Percentiles rank a stretch among this genome's conserved stretches.
These are phyloP conservation scores for Moelleriella libera DNA, from an alignment of 2,329 filamentous ascomycete genomes.

Conservation along the genomic window DNA sequence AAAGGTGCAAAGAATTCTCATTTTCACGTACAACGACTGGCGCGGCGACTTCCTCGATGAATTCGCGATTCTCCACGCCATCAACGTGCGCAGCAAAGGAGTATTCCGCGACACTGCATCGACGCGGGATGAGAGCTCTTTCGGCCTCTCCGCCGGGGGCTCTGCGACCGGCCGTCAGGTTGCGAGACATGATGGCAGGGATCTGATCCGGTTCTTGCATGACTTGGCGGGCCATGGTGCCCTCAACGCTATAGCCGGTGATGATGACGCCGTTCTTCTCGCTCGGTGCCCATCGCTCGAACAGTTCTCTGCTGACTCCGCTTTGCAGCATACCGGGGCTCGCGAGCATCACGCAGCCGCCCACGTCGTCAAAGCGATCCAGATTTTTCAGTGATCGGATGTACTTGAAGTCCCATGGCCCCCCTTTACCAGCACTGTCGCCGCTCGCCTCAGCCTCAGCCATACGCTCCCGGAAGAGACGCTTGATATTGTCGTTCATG, in stretches of 20 bases:
- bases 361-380: slow-evolving; percentile 91
- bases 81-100: slow-evolving; percentile 96
- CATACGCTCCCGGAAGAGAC: slow-evolving; percentile 84
- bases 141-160: slow-evolving; percentile 58
- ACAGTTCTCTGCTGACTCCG: slow-evolving; percentile 79
- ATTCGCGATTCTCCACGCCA: slow-evolving; percentile 87
- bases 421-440: slow-evolving; percentile 60
- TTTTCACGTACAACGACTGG: slow-evolving; percentile 65
- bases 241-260: slow-evolving; percentile 95
- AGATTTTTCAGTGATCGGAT: slow-evolving; percentile 85
- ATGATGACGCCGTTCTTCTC: slow-evolving; percentile 97
- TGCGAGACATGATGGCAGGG: slow-evolving; percentile 78
- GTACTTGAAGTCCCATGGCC: slow-evolving; percentile 93
- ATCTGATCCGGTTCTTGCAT: slow-evolving; percentile 93
- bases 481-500: slow-evolving; percentile 99
- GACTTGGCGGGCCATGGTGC: slow-evolving; percentile 94
- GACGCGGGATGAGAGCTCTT: slow-evolving; percentile 77
- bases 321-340: slow-evolving; percentile 98
- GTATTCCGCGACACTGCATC: slow-evolving; percentile 87
- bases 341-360: slow-evolving; percentile 91
- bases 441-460: slow-evolving; percentile 75
- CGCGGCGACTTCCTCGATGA: slow-evolving; percentile 86
- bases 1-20: not conserved
- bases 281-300: slow-evolving; percentile 92
- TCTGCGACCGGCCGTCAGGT: slow-evolving; percentile 47